Conservation (phyloP, 257 asterid genomes). For the Nicotiana paniculata region DNA sequence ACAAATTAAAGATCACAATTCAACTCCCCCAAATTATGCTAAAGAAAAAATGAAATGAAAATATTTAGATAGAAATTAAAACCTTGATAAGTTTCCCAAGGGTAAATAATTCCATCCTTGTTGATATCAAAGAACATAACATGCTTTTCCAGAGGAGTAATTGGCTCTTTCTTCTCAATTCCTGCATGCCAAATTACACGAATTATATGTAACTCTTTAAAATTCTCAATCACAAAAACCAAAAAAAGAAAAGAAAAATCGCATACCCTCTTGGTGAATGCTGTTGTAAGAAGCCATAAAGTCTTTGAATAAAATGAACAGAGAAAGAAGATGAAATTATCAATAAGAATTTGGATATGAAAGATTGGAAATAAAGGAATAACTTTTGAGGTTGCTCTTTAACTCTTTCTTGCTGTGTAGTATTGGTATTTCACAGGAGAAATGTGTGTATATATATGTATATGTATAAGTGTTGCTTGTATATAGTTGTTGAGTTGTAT, state of each 20-base stretch:
- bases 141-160: conserved; percentile 46
- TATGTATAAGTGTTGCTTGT: no score
- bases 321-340: neutral
- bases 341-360: neutral
- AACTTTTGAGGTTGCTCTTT: no score
- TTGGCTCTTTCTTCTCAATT: conserved; percentile 24
- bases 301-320: neutral
- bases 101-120: conserved; percentile 64
- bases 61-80: neutral
- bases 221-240: neutral
- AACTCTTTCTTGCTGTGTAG: neutral
- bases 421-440: neutral
- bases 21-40: neutral
- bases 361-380: neutral
- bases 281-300: neutral
- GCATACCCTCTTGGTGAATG: neutral
- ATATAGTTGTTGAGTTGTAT: neutral
- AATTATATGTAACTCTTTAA: neutral
- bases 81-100: conserved; percentile 80
- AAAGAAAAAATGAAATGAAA: neutral
- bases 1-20: neutral
- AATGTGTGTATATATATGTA: no score
- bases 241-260: neutral
- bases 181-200: neutral
- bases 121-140: conserved; percentile 74